phyloP scores from a whole-genome alignment of 257 asterid species.

The Orobanche coerulescens region DNA sequence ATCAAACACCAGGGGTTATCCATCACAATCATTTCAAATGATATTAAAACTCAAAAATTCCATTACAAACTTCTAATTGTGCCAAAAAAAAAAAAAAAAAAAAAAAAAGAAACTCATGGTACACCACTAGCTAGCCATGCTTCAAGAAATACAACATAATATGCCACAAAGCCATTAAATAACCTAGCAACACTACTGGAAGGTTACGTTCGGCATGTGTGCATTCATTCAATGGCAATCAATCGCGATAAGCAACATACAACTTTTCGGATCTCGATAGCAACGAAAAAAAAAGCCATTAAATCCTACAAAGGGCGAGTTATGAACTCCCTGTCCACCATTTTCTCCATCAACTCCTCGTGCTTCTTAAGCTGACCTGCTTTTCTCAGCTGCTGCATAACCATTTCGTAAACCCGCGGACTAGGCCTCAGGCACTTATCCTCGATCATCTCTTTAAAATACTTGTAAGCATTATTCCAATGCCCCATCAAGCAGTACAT shows the following conservation, averaged over 20 bases:
- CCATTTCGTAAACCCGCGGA: slow-evolving; percentile 56
- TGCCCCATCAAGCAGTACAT: slow-evolving; percentile 83
- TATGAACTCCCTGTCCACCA: slow-evolving; percentile 58
- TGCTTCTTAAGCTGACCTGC: slow-evolving; percentile 88
- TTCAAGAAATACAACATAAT: no score
- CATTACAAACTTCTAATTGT: no score
- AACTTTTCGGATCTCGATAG: no score
- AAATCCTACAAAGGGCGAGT: slow-evolving; percentile 36
- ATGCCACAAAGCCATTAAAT: no score
- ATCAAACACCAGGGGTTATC: background rate
- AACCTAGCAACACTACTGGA: no score
- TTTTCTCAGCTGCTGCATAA: slow-evolving; percentile 61
- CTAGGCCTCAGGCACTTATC: slow-evolving; percentile 64
- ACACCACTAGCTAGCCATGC: no score
- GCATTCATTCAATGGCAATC: no score
- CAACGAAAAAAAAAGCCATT: no score
- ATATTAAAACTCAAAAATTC: background rate
- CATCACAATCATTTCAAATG: background rate
- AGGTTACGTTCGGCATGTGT: no score
- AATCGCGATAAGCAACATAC: no score
- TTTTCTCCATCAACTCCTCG: slow-evolving; percentile 77
- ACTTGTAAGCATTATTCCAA: slow-evolving; percentile 77
- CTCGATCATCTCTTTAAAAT: slow-evolving; percentile 73
- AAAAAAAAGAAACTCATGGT: no score
- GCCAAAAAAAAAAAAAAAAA: no score